Evolutionary conservation across 2,329 filamentous ascomycete species (phyloP), one percentile per base, ranked within the genome.

Genomic region (Botrytis byssoidea): DNA sequence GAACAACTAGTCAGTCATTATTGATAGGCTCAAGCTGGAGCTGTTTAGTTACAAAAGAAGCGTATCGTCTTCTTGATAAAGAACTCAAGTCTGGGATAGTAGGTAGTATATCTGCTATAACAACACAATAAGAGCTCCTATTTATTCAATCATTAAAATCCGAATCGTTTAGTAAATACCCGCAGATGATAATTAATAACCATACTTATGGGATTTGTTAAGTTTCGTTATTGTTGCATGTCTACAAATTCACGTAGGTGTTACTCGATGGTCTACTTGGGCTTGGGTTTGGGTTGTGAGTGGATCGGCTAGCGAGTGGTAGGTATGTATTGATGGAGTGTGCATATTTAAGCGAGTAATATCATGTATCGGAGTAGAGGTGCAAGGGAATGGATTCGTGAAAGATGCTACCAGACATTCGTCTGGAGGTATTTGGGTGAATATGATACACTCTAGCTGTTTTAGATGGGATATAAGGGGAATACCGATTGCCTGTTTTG

Each of bases 151-250:
- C 3, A 42, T 4, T 14, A 42, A 42, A 14, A 42, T 42, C 14
- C 12, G 40, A 16, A 42, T 14, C 3, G 40, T 14, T 42, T 14
- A 55, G 4, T 2, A 5, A n/a, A 55, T 16, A 55, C 14, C 1
- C 10, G 1, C 5, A 0, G 2, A 51, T 51, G 48, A n/a, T 0
- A n/a, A 51, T 51, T 0, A 14, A 14, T 1, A 14, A 14, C 0
- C 5, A 25, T 3, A 10, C 1, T 14, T 0, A 51, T 25, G 4
- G 10, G 6, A 1, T 6, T n/a, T 51, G 25, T 2, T n/a, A 14
- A 51, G 4, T 20, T 48, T 51, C n/a, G 2, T n/a, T n/a, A 4
- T 51, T 51, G 2, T n/a, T n/a, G 4, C 8, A 51, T n/a, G 25
- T 51, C 48, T 51, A n/a, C 0, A n/a, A 55, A 55, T 55, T 7